These are phyloP conservation scores for Cordyceps javanica DNA, from an alignment of 2,329 filamentous ascomycete species.

Conservation along the genomic window DNA sequence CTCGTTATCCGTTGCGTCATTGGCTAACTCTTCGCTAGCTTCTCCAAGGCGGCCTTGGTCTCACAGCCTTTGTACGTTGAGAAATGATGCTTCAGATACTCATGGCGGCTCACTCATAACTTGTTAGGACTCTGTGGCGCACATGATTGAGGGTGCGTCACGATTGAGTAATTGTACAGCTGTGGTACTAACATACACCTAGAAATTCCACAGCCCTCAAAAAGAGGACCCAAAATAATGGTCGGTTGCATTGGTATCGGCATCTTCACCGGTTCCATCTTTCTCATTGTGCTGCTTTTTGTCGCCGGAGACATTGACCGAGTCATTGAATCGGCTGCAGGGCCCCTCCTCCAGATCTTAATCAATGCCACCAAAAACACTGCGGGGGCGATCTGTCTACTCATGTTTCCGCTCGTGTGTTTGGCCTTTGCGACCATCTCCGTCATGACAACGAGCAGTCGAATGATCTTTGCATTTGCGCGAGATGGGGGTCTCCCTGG, in stretches of 20 bases:
- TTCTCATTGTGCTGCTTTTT: constrained; percentile 58
- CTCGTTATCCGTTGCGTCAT: background rate
- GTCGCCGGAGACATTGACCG: constrained; percentile 51
- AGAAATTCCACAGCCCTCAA: constrained; percentile 26
- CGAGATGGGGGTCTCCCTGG: constrained; percentile 59
- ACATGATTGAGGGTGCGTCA: constrained; percentile 26
- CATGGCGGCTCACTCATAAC: background rate
- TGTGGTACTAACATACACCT: background rate
- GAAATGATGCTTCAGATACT: background rate
- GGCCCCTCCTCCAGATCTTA: constrained; percentile 57
- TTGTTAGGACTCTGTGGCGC: constrained; percentile 26
- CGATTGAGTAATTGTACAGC: background rate
- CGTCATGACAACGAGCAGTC: constrained; percentile 59
- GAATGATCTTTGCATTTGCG: constrained; percentile 63
- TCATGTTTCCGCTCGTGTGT: constrained; percentile 62
- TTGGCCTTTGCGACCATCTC: constrained; percentile 57
- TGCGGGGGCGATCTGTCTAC: constrained; percentile 55
- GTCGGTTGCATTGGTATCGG: constrained; percentile 57
- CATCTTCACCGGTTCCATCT: constrained; percentile 55
- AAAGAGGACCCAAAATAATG: constrained; percentile 29
- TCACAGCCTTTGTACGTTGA: constrained; percentile 25
- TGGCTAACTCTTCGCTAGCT: constrained; percentile 14
- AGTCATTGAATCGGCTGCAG: constrained; percentile 49
- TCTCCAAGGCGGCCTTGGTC: constrained; percentile 26
- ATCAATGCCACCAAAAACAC: constrained; percentile 55